These are phyloP conservation scores for Filosporella fistucella DNA, from an alignment of 495 filamentous ascomycete species.

Conservation along the genomic window DNA sequence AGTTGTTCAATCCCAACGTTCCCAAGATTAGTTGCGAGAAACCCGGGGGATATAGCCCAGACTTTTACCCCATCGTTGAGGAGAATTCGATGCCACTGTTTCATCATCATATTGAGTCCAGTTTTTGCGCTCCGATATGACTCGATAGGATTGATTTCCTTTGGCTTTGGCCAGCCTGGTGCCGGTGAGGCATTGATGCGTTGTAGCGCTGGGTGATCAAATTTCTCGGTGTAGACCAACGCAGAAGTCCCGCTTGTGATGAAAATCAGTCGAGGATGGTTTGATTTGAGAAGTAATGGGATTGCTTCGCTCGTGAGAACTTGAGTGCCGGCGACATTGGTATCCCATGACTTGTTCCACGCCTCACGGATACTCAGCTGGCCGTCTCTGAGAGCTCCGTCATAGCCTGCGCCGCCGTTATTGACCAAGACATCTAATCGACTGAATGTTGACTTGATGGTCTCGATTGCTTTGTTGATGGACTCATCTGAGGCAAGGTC, in stretches of 20 bases:
- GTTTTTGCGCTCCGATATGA: constrained; percentile 53
- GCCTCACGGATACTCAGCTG: constrained; percentile 27
- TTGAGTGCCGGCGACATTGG: constrained; percentile 49
- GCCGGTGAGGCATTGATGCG: constrained; percentile 29
- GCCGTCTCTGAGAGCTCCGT: constrained; percentile 8
- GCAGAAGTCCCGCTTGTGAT: constrained; percentile 41
- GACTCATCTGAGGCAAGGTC: constrained; percentile 44
- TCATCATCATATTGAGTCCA: constrained; percentile 62
- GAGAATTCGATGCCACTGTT: constrained; percentile 45
- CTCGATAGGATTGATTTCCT: constrained; percentile 9
- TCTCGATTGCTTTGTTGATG: constrained; percentile 33
- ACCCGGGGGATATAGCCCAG: constrained; percentile 49
- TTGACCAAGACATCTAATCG: constrained; percentile 54
- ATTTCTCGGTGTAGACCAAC: constrained; percentile 31
- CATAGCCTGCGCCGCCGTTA: constrained; percentile 44
- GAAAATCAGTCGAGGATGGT: constrained; percentile 43
- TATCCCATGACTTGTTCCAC: constrained; percentile 49
- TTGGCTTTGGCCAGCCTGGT: constrained; percentile 43
- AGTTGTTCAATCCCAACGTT: constrained; percentile 8
- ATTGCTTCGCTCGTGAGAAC: constrained; percentile 36
- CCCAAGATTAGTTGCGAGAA: constrained; percentile 45
- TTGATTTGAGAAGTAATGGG: constrained; percentile 39
- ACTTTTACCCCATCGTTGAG: constrained; percentile 57
- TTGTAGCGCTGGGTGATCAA: constrained; percentile 9
- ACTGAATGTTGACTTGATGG: constrained; percentile 28